A percentile compares a stretch with the other conserved stretches of the same genome.
Conservation (phyloP, 768 basidiomycete genomes). For the Pleurotus eryngii region DNA sequence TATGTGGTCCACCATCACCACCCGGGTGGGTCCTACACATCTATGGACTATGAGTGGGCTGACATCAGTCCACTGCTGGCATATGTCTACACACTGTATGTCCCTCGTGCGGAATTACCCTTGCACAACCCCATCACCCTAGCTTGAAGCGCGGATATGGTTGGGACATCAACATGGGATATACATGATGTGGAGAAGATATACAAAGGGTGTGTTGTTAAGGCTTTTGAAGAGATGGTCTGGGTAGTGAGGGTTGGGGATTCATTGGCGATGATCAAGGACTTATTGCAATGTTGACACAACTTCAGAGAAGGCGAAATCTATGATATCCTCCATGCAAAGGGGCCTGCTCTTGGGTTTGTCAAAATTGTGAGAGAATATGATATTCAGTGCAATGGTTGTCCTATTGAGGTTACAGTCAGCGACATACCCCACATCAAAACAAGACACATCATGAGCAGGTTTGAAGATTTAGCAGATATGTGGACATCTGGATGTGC, state of each 20-base stretch:
- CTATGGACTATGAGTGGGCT: background rate
- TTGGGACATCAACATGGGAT: background rate
- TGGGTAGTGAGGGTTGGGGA: background rate
- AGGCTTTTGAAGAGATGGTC: slow-evolving; percentile 4
- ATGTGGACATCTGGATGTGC: no score
- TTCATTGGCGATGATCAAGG: background rate
- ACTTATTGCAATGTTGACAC: background rate
- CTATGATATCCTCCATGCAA: slow-evolving; percentile 1
- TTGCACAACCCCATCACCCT: slow-evolving; percentile 6
- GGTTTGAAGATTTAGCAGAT: no score
- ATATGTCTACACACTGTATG: slow-evolving; percentile 8
- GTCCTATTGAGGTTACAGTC: background rate
- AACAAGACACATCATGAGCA: background rate
- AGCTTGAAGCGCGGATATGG: background rate
- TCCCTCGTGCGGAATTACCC: background rate
- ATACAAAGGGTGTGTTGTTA: background rate
- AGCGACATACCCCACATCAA: background rate
- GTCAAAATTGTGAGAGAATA: no score
- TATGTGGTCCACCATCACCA: slow-evolving; percentile 1
- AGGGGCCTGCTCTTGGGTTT: background rate
- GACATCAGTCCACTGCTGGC: background rate
- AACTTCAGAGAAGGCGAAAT: slow-evolving; percentile 1
- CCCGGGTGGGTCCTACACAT: slow-evolving; percentile 2
- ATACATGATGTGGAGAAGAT: background rate
- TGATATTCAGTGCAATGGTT: no score